These are phyloP conservation scores for Artemisia argyi DNA, from an alignment of 129 eudicot species.

Conservation along the genomic window DNA sequence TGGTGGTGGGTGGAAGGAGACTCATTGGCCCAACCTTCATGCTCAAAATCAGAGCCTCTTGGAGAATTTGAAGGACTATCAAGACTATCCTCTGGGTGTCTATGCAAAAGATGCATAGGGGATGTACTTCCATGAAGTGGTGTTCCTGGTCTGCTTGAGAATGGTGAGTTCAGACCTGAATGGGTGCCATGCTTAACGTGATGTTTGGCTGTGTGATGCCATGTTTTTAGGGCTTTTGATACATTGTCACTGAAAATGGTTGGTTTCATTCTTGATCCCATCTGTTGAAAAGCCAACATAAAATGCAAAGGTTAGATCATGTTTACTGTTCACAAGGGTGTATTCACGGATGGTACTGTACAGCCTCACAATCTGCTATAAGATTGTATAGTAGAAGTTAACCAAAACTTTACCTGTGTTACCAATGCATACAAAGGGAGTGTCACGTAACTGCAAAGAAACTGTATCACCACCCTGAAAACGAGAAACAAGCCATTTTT, in stretches of 20 bases:
- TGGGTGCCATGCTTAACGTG: conserved; percentile 41
- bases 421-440: conserved; percentile 84
- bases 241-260: conserved; percentile 56
- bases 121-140: conserved; percentile 53
- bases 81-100: conserved; percentile 30
- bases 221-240: conserved; percentile 52
- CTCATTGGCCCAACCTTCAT: conserved; percentile 44
- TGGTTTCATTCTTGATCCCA: conserved; percentile 72
- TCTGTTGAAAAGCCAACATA: conserved; percentile 30
- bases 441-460: conserved; percentile 77
- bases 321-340: not conserved
- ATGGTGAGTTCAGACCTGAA: conserved; percentile 29
- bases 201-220: conserved; percentile 65
- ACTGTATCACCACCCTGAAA: conserved; percentile 61
- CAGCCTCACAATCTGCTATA: not conserved
- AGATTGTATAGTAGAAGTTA: not conserved
- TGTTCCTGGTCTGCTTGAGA: conserved; percentile 30
- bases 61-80: conserved; percentile 44
- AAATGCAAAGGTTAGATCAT: not conserved
- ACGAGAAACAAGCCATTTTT: not conserved
- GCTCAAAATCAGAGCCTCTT: conserved; percentile 31
- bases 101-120: conserved; percentile 49
- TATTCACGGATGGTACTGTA: not conserved
- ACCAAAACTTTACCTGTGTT: conserved; percentile 58
- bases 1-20: conserved; percentile 7